Percentiles rank a stretch among this genome's conserved stretches.
phyloP scores from a whole-genome alignment of 129 eudicot genomes.

The Kitagawia praeruptora region DNA sequence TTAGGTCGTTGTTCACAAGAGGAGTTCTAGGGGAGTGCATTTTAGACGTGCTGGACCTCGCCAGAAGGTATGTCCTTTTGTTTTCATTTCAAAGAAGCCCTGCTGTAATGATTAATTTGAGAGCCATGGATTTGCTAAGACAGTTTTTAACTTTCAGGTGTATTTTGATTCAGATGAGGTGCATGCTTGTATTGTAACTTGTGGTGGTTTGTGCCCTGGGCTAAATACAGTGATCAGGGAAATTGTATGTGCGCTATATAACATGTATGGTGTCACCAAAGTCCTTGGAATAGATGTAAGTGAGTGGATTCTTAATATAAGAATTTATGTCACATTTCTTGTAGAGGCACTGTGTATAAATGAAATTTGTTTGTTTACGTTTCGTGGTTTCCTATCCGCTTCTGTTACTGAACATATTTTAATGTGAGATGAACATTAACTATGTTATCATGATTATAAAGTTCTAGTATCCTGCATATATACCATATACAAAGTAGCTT shows the following conservation, averaged over 20 bases:
- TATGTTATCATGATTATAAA: background rate
- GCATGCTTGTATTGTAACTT: slow-evolving; percentile 82
- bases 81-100: background rate
- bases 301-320: background rate
- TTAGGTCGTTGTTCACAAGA: slow-evolving; percentile 77
- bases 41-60: slow-evolving; percentile 98
- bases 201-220: slow-evolving; percentile 96
- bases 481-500: background rate
- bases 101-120: background rate
- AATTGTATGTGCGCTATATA: slow-evolving; percentile 69
- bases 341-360: background rate
- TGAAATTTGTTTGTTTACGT: background rate
- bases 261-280: slow-evolving; percentile 84
- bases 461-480: background rate
- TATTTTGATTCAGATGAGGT: slow-evolving; percentile 85
- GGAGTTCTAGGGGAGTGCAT: slow-evolving; percentile 75
- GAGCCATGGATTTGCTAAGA: slow-evolving; percentile 14
- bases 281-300: slow-evolving; percentile 93
- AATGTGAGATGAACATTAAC: background rate
- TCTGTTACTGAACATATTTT: background rate
- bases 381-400: background rate
- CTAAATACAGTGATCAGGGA: slow-evolving; percentile 91
- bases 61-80: slow-evolving; percentile 42
- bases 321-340: background rate
- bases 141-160: slow-evolving; percentile 41